Evolutionary conservation across 257 asterid genomes (phyloP).

Genomic region (Solanum peruvianum): DNA sequence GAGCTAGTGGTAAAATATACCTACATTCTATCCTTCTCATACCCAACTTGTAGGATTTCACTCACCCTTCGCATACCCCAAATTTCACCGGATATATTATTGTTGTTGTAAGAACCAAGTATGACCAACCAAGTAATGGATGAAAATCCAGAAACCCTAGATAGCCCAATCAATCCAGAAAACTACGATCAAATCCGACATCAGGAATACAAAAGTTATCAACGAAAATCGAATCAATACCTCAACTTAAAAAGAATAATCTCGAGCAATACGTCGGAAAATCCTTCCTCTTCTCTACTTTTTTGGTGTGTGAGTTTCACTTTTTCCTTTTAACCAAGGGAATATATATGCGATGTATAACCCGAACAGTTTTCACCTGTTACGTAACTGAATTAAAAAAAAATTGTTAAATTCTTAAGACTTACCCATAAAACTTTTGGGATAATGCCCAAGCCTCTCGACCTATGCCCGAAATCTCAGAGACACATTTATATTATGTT

Average conservation of each 20-base stretch:
- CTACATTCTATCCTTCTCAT: too few species aligned
- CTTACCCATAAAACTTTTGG: not conserved
- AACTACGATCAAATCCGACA: not conserved
- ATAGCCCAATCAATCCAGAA: not conserved
- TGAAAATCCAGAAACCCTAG: not conserved
- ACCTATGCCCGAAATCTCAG: too few species aligned
- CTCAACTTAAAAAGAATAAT: not conserved
- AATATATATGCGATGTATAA: not conserved
- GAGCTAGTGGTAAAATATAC: not conserved
- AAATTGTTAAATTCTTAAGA: not conserved
- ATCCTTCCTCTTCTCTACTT: not conserved
- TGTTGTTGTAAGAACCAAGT: not conserved
- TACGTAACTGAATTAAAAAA: not conserved
- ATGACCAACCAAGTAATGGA: not conserved
- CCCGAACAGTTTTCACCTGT: not conserved
- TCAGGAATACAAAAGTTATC: not conserved
- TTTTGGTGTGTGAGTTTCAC: not conserved
- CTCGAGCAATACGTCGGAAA: not conserved
- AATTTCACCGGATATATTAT: not conserved
- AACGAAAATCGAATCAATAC: not conserved
- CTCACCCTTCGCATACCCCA: not conserved
- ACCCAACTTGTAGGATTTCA: not conserved
- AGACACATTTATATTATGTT: too few species aligned
- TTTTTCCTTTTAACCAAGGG: not conserved
- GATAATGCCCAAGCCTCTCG: too few species aligned